Evolutionary conservation across 345 rosid species (phyloP), one percentile per base, ranked within the genome.

Genomic region (Mercurialis annua): DNA sequence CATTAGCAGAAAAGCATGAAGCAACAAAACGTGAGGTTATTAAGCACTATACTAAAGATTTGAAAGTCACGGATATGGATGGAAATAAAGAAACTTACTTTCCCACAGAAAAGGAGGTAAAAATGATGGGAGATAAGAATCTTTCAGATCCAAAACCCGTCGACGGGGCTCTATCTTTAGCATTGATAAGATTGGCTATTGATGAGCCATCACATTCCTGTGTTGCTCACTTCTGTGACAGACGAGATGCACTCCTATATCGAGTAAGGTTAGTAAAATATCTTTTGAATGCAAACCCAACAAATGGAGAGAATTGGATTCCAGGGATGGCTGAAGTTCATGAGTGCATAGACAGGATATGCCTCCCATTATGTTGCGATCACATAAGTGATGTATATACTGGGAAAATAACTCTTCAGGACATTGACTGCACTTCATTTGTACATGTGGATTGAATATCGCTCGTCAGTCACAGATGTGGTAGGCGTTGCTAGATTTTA

Each of bases 51-150:
- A 78, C 81, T 31, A 93, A 93, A 77, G 88, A 90, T 82, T 78
- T 93, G 85, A 87, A 76, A 72, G 82, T 85, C 70, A 61, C 40
- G 27, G 88, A 80, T 71, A 30, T 57, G 59, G 76, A 81, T 50
- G 90, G 86, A 60, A 74, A 71, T 52, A 88, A 86, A 68, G 87
- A 88, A 64, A 60, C 61, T 23, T 64, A 87, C 81, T 93, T 90
- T 59, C 98, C 98, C 14, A 66, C 84, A 0, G 98, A 90, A 70
- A 90, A 77, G 81, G 90, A 82, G 72, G 86, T 89, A 38, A 93
- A 86, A 86, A 93, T 93, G 96, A 89, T 90, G 94, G 97, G 98
- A 72, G 96, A 89, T 71, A 82, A 77, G 66, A 85, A 81, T 69
- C 92, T 93, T 71, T 76, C 88, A 7, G 88, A 90, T 64, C 97